Base-by-base conservation (phyloP, 2,329 filamentous ascomycete species). In the Myriosclerotinia scirpicola region DNA sequence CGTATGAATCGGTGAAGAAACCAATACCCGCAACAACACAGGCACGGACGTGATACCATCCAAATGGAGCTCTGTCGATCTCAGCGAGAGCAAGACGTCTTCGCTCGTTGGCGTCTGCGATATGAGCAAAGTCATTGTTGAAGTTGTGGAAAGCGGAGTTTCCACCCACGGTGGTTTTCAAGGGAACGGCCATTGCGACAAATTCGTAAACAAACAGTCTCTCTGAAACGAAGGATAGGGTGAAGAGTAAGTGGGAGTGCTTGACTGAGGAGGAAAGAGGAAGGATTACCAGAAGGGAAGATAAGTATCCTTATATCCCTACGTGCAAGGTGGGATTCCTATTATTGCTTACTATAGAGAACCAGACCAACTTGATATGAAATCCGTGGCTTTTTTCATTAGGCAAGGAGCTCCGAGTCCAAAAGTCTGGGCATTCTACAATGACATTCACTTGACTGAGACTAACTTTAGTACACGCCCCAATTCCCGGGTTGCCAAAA, bases 1-100 rank as follows among this genome's bases (percentile, higher is more conserved):
- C 88, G 79, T 93, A 94, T 50, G 90, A 90, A 76, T 94, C 92
- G 20, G 91, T 94, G 79, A 95, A 95, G 85, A 96, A 95, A 72
- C 91, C 92, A 69, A 94, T 89, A 73, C 92, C 91, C 40, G 91
- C 91, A 34, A 94, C 90, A 11, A 90, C 79, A 60, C 90, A 84
- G 67, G 90, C 89, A 50, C 91, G 85, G 65, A 93, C 85, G 75
- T 95, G 91, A 44, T 72, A 92, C 90, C 90, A 93, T 74, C 91
- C 89, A 69, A 93, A 93, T 1, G 88, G 88, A 14, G 90, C 90
- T 80, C 88, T 89, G 81, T 93, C 91, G 71, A 94, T 90, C 78
- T 93, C 89, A 46, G 90, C 89, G 61, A 95, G 88, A 46, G 91
- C 91, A 44, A 92, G 86, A 69, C 91, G 87, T 71, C 91, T 85